phyloP scores from a whole-genome alignment of 345 rosid genomes.

The Gossypium turneri region DNA sequence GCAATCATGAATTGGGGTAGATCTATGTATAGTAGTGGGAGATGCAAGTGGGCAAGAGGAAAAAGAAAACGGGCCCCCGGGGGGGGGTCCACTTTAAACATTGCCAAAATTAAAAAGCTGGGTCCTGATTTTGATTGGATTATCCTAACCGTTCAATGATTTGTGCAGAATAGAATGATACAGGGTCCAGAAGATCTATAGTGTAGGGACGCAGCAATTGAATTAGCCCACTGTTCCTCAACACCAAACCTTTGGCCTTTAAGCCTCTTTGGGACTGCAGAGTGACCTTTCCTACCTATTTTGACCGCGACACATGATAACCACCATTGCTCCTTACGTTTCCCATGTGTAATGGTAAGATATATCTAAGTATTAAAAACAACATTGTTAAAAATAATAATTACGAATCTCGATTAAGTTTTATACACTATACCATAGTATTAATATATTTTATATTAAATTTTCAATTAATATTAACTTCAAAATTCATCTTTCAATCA shows the following conservation, averaged over 20 bases:
- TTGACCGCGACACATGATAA: background rate
- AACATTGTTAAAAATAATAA: too few relatives aligned
- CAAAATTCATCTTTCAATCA: too few relatives aligned
- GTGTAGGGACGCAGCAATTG: constrained; percentile 12
- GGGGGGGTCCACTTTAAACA: background rate
- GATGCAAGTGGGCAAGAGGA: background rate
- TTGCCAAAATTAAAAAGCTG: constrained; percentile 1
- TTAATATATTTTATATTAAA: too few relatives aligned
- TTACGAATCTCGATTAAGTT: too few relatives aligned
- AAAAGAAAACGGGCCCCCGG: too few relatives aligned
- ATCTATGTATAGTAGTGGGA: background rate
- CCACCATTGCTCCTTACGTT: background rate
- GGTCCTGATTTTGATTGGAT: constrained; percentile 10
- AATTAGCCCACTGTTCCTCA: background rate
- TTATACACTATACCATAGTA: too few relatives aligned
- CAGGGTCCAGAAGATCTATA: constrained; percentile 3
- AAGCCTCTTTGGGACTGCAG: background rate
- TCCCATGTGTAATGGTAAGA: too few relatives aligned
- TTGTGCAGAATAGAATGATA: background rate
- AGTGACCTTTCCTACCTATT: background rate
- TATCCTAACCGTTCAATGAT: constrained; percentile 15
- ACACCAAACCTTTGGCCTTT: background rate
- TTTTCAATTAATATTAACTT: too few relatives aligned
- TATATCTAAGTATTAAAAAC: too few relatives aligned
- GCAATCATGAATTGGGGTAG: background rate